These are phyloP conservation scores for Cyclostephanos invisitatus DNA, from an alignment of 108 stramenopile genomes.

Conservation along the genomic window DNA sequence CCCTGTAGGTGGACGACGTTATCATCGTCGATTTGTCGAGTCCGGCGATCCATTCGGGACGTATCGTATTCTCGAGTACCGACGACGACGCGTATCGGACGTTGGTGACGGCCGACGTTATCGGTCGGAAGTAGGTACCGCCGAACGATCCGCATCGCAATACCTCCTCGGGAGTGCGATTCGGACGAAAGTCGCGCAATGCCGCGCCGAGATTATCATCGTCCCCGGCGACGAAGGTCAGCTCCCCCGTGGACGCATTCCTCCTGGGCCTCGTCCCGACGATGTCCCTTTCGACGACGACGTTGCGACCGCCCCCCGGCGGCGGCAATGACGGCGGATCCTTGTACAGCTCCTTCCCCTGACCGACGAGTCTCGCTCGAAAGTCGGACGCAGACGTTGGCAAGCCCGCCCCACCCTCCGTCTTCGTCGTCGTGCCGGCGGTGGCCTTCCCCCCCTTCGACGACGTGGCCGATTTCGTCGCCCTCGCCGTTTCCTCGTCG, in stretches of 20 bases:
- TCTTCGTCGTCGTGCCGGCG: constrained; percentile 5
- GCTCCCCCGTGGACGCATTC: constrained; percentile 54
- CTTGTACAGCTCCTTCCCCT: constrained; percentile 86
- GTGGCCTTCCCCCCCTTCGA: not conserved
- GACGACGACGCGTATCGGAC: constrained; percentile 67
- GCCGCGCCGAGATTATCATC: constrained; percentile 17
- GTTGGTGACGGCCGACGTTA: constrained; percentile 85
- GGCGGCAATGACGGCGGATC: constrained; percentile 84
- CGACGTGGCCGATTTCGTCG: not conserved
- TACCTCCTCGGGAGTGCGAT: constrained; percentile 93
- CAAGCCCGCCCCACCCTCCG: constrained; percentile 33
- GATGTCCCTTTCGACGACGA: constrained; percentile 42
- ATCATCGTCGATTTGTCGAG: constrained; percentile 59
- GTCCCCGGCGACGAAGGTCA: constrained; percentile 54
- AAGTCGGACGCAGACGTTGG: constrained; percentile 58
- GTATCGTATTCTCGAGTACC: constrained; percentile 66
- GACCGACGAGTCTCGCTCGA: constrained; percentile 46
- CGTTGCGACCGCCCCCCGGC: not conserved
- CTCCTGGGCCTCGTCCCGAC: constrained; percentile 47
- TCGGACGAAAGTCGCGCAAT: constrained; percentile 89
- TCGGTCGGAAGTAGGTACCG: constrained; percentile 95
- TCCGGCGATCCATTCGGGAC: constrained; percentile 78
- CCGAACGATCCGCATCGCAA: constrained; percentile 92
- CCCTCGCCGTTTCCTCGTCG: constrained; percentile 14
- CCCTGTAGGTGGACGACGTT: constrained; percentile 69